Evolutionary conservation across 441 rosid genomes (phyloP).

Genomic region (Arabidopsis lyrata): DNA sequence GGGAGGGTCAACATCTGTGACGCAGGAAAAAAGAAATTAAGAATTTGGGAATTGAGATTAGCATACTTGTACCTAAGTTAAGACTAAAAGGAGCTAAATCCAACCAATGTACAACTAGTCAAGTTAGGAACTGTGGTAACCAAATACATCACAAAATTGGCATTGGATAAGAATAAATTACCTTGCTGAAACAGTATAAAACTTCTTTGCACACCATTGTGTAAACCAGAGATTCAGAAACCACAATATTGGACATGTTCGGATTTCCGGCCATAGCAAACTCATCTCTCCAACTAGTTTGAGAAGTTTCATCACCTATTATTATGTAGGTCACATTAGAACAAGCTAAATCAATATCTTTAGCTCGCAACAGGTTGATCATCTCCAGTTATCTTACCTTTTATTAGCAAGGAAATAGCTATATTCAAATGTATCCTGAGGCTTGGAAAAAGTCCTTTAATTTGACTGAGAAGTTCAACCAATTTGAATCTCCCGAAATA

Average conservation of each 20-base stretch:
- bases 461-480: constrained; percentile 54
- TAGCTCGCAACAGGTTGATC: constrained; percentile 17
- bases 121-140: background rate
- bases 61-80: constrained; percentile 20
- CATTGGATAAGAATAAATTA: constrained; percentile 32
- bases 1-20: constrained; percentile 68
- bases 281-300: constrained; percentile 69
- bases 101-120: background rate
- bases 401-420: constrained; percentile 61
- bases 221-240: constrained; percentile 61
- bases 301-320: constrained; percentile 69
- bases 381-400: constrained; percentile 54
- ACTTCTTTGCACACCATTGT: constrained; percentile 67
- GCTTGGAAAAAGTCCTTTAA: constrained; percentile 61
- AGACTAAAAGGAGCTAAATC: background rate
- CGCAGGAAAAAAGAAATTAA: constrained; percentile 20
- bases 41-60: constrained; percentile 29
- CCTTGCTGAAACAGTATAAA: constrained; percentile 75
- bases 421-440: constrained; percentile 61
- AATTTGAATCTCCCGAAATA: constrained; percentile 51
- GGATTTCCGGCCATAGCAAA: constrained; percentile 67
- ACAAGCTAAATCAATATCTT: constrained; percentile 22
- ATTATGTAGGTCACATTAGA: constrained; percentile 37
- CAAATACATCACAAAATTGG: constrained; percentile 12
- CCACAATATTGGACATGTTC: constrained; percentile 49